Percentiles rank a stretch among this genome's conserved stretches.
These are phyloP conservation scores for Galeopsis tetrahit DNA, from an alignment of 257 asterid genomes.

Conservation along the genomic window DNA sequence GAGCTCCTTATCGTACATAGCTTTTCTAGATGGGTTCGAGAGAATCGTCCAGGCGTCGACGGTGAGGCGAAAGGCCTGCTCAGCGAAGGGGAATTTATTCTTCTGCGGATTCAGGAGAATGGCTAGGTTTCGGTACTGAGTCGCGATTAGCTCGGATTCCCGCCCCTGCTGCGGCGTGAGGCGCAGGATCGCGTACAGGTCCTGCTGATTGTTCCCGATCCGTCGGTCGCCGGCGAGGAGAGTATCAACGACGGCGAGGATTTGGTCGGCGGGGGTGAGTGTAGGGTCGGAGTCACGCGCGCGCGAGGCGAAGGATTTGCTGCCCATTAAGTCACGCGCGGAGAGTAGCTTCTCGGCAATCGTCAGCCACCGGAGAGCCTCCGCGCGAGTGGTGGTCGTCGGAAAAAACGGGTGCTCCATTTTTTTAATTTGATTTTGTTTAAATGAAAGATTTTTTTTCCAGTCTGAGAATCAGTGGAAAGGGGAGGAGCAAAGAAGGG, in stretches of 20 bases:
- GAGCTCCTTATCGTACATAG: slow-evolving; percentile 70
- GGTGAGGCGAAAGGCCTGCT: slow-evolving; percentile 77
- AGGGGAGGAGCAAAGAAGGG: background rate
- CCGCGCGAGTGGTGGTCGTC: slow-evolving; percentile 67
- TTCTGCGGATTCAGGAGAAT: slow-evolving; percentile 69
- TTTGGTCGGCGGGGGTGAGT: slow-evolving; percentile 74
- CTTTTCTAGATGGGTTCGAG: slow-evolving; percentile 70
- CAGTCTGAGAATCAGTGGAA: background rate
- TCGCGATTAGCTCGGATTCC: slow-evolving; percentile 63
- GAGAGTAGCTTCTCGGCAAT: slow-evolving; percentile 86
- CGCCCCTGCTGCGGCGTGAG: slow-evolving; percentile 62
- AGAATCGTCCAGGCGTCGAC: slow-evolving; percentile 81
- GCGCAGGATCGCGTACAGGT: slow-evolving; percentile 83
- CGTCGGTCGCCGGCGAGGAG: slow-evolving; percentile 78
- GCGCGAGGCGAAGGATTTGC: slow-evolving; percentile 88
- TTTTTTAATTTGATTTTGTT: background rate
- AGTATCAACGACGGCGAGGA: slow-evolving; percentile 86
- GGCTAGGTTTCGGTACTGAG: slow-evolving; percentile 70
- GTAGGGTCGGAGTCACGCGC: slow-evolving; percentile 93
- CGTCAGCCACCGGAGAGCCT: slow-evolving; percentile 85
- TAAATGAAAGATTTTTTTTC: background rate
- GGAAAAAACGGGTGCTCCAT: slow-evolving; percentile 92
- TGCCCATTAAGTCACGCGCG: slow-evolving; percentile 77
- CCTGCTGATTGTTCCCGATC: slow-evolving; percentile 69
- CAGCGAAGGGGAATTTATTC: slow-evolving; percentile 73